A percentile compares a stretch with the other conserved stretches of the same genome.
phyloP scores from a whole-genome alignment of 1,284 basidiomycete species.

The Rhodofomes roseus region DNA sequence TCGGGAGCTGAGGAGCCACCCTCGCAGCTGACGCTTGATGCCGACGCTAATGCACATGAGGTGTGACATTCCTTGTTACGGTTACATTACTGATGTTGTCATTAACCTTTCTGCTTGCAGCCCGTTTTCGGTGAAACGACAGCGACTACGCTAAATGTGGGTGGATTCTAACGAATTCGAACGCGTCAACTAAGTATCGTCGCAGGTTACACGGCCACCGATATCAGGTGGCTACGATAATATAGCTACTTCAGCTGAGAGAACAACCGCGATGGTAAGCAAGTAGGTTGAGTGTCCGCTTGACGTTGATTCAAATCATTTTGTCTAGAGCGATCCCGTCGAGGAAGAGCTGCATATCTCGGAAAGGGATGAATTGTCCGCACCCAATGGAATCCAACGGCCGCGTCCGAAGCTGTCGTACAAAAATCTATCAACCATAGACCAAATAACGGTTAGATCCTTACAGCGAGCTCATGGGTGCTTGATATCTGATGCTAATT shows the following conservation, averaged over 20 bases:
- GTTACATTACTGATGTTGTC: not conserved
- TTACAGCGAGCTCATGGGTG: not conserved
- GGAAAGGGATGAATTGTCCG: not conserved
- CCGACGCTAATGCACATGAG: constrained; percentile 9
- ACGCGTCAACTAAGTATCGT: not conserved
- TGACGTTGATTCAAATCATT: not conserved
- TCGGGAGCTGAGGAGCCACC: constrained; percentile 21
- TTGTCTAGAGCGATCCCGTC: not conserved
- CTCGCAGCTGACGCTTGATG: constrained; percentile 17
- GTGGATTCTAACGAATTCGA: not conserved
- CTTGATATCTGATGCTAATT: not conserved
- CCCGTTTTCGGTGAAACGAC: not conserved
- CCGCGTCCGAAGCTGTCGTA: constrained; percentile 32
- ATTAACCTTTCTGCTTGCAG: not conserved
- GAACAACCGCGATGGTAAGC: not conserved
- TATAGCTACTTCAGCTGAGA: not conserved
- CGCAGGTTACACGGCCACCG: not conserved
- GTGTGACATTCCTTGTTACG: not conserved
- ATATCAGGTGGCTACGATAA: not conserved
- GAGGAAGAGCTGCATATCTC: not conserved
- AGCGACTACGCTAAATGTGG: not conserved
- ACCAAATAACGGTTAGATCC: constrained; percentile 49
- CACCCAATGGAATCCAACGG: not conserved
- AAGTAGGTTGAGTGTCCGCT: not conserved
- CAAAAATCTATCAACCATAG: constrained; percentile 46